phyloP scores from a whole-genome alignment of 352 stramenopile genomes.

The Phytophthora meadii region DNA sequence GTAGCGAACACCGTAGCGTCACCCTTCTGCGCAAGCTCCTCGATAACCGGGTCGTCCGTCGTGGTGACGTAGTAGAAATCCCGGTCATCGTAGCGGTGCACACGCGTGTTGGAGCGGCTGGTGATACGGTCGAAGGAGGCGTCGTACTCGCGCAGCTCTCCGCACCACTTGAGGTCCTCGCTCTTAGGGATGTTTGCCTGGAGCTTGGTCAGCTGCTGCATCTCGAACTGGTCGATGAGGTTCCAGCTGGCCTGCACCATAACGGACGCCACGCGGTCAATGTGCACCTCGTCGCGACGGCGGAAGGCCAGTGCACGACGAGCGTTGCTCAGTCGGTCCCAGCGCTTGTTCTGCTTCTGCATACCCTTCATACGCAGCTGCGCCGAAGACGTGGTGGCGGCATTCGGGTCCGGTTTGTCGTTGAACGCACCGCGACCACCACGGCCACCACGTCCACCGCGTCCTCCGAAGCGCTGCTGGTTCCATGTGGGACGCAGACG shows the following conservation, averaged over 20 bases:
- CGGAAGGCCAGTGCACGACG: slow-evolving; percentile 72
- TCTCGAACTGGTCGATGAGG: slow-evolving; percentile 96
- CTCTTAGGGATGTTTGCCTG: slow-evolving; percentile 87
- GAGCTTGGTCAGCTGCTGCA: slow-evolving; percentile 95
- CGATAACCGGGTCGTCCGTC: slow-evolving; percentile 96
- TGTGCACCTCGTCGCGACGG: slow-evolving; percentile 73
- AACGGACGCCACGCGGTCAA: slow-evolving; percentile 90
- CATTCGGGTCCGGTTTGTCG: slow-evolving; percentile 54
- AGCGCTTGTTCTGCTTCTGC: slow-evolving; percentile 90
- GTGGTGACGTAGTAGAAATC: slow-evolving; percentile 98
- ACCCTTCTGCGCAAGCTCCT: slow-evolving; percentile 92
- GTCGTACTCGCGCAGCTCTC: slow-evolving; percentile 96
- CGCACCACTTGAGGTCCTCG: slow-evolving; percentile 95
- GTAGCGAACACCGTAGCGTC: slow-evolving; percentile 96
- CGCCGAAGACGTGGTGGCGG: slow-evolving; percentile 48
- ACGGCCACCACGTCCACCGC: slow-evolving; percentile 53
- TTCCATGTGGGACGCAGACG: slow-evolving; percentile 85
- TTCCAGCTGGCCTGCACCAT: slow-evolving; percentile 93
- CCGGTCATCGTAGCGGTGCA: slow-evolving; percentile 88
- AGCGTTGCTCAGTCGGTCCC: slow-evolving; percentile 80
- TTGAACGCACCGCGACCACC: slow-evolving; percentile 36
- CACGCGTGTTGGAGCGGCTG: slow-evolving; percentile 79
- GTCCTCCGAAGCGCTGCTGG: slow-evolving; percentile 82
- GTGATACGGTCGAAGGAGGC: slow-evolving; percentile 94
- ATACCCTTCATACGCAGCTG: slow-evolving; percentile 85